A percentile compares a stretch with the other conserved stretches of the same genome.
These are phyloP conservation scores for Kluyveromyces starmeri DNA, from an alignment of 805 yeast species.

Conservation along the genomic window DNA sequence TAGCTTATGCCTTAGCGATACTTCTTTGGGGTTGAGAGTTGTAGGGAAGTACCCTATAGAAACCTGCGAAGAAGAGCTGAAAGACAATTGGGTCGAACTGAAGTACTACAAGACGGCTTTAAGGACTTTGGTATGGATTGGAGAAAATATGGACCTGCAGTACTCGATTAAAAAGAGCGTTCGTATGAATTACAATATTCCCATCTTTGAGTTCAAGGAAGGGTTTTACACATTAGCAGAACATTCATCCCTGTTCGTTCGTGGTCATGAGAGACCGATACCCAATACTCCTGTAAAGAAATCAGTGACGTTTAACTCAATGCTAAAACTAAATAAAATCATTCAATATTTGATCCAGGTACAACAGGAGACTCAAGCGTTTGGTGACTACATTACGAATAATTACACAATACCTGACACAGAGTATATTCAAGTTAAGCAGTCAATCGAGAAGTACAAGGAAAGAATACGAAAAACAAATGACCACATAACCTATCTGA, in stretches of 20 bases:
- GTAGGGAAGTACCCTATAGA: slow-evolving; percentile 15
- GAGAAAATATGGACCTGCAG: slow-evolving; percentile 4
- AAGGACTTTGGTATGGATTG: slow-evolving; percentile 11
- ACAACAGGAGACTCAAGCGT: slow-evolving; percentile 11
- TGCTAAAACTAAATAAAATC: slow-evolving; percentile 23
- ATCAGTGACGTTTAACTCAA: slow-evolving; percentile 22
- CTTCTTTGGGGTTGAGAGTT: slow-evolving; percentile 14
- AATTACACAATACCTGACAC: neutral
- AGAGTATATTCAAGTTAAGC: slow-evolving; percentile 1
- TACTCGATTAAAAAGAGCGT: slow-evolving; percentile 7
- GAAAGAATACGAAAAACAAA: neutral
- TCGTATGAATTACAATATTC: slow-evolving; percentile 12
- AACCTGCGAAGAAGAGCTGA: neutral
- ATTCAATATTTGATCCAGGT: slow-evolving; percentile 21
- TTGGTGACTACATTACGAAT: slow-evolving; percentile 13
- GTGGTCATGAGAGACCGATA: neutral
- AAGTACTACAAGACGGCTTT: slow-evolving; percentile 13
- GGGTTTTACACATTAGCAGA: slow-evolving; percentile 14
- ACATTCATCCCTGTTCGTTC: neutral
- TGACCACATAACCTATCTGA: neutral
- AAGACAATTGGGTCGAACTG: slow-evolving; percentile 13
- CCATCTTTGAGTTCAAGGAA: slow-evolving; percentile 19
- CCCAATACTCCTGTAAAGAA: slow-evolving; percentile 2
- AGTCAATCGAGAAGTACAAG: slow-evolving; percentile 5
- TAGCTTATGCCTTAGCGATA: slow-evolving; percentile 9